These are phyloP conservation scores for Musa schizocarpa DNA, from an alignment of 176 grass and related monocot species.

Conservation along the genomic window DNA sequence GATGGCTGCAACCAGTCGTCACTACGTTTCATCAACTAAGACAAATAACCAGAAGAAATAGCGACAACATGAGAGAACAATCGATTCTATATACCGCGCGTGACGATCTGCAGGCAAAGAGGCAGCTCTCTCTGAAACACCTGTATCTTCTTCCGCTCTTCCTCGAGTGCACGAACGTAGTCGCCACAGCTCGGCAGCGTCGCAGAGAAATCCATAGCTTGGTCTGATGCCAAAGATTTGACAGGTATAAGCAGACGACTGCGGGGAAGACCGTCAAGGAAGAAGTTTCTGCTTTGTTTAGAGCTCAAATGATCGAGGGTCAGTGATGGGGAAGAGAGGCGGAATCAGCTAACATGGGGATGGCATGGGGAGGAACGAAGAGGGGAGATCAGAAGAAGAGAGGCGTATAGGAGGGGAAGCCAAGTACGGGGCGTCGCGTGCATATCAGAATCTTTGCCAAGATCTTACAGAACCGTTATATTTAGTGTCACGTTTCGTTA, in stretches of 20 bases:
- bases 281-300: too few species aligned
- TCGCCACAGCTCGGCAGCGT: conserved; percentile 16
- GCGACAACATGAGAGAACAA: background rate
- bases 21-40: background rate
- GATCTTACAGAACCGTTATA: background rate
- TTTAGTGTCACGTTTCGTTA: background rate
- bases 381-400: background rate
- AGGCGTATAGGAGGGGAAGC: background rate
- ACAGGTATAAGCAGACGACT: background rate
- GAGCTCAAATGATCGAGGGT: background rate
- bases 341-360: background rate
- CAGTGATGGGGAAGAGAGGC: background rate
- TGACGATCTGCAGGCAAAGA: conserved; percentile 75
- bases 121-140: conserved; percentile 86
- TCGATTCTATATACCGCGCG: conserved; percentile 34
- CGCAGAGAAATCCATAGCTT: background rate
- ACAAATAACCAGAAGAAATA: background rate
- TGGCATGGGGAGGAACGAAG: background rate
- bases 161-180: conserved; percentile 67
- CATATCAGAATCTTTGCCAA: background rate
- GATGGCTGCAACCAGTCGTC: conserved; percentile 35
- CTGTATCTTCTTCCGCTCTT: conserved; percentile 74
- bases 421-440: conserved; percentile 9
- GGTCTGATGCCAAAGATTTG: background rate
- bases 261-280: background rate